Evolutionary conservation across 441 rosid genomes (phyloP).

Genomic region (Syzygium malaccense): DNA sequence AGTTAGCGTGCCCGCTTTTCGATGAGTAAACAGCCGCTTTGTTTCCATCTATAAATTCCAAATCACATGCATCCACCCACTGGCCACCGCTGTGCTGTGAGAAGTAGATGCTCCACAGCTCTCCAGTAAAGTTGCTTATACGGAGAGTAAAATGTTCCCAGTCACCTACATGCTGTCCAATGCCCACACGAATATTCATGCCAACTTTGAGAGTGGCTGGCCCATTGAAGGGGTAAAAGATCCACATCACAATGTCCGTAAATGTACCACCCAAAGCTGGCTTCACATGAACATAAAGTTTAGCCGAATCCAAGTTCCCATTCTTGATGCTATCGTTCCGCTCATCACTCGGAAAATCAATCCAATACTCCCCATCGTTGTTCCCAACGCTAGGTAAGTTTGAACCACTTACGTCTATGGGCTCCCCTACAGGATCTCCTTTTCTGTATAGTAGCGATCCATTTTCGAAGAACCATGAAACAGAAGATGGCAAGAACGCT

Average conservation of each 20-base stretch:
- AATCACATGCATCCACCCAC: slow-evolving; percentile 62
- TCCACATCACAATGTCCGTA: slow-evolving; percentile 81
- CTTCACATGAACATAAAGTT: slow-evolving; percentile 70
- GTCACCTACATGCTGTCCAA: slow-evolving; percentile 87
- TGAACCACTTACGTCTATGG: slow-evolving; percentile 45
- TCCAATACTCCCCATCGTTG: slow-evolving; percentile 70
- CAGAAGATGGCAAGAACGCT: slow-evolving; percentile 66
- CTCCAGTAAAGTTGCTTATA: slow-evolving; percentile 68
- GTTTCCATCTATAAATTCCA: slow-evolving; percentile 61
- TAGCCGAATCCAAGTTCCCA: slow-evolving; percentile 62
- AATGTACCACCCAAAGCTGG: slow-evolving; percentile 76
- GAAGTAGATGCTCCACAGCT: slow-evolving; percentile 64
- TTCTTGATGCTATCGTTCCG: slow-evolving; percentile 25
- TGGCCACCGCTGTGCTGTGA: slow-evolving; percentile 90
- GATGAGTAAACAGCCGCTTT: slow-evolving; percentile 64
- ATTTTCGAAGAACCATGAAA: slow-evolving; percentile 65
- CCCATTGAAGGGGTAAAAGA: slow-evolving; percentile 84
- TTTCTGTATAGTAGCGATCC: slow-evolving; percentile 51
- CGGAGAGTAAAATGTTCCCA: slow-evolving; percentile 95
- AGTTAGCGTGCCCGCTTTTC: slow-evolving; percentile 69
- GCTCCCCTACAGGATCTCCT: slow-evolving; percentile 28
- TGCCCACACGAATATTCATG: slow-evolving; percentile 34
- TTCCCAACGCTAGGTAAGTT: slow-evolving; percentile 64
- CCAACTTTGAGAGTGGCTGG: slow-evolving; percentile 72
- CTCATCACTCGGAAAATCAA: slow-evolving; percentile 54